phyloP scores from a whole-genome alignment of 1,139 yeast species.

The Kluyveromyces sp. region DNA sequence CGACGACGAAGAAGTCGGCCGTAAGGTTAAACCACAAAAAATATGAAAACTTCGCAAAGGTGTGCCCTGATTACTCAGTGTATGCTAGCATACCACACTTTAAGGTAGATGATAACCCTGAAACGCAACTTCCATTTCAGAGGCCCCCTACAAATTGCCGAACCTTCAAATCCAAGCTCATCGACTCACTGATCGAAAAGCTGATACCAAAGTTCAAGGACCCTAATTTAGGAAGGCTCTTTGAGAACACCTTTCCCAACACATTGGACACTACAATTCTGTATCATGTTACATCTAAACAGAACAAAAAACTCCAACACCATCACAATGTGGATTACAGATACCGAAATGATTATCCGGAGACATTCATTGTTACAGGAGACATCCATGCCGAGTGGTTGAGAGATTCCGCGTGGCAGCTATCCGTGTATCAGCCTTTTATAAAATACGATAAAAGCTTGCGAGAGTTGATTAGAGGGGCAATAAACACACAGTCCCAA shows the following conservation, averaged over 20 bases:
- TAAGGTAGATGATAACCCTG: conserved; percentile 37
- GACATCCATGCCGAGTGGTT: conserved; percentile 89
- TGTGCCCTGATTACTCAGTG: conserved; percentile 28
- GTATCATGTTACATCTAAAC: conserved; percentile 46
- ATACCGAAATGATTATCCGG: conserved; percentile 29
- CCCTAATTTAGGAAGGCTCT: conserved; percentile 62
- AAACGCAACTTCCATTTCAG: conserved; percentile 55
- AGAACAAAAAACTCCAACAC: conserved; percentile 8
- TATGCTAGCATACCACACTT: conserved; percentile 37
- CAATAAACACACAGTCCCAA: conserved; percentile 70
- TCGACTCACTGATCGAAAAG: conserved; percentile 55
- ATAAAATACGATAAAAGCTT: conserved; percentile 45
- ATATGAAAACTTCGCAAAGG: background rate
- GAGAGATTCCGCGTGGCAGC: conserved; percentile 78
- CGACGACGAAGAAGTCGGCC: background rate
- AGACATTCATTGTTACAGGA: conserved; percentile 77
- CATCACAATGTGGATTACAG: conserved; percentile 4
- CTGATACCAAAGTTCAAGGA: conserved; percentile 46
- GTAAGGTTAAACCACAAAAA: background rate
- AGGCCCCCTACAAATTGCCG: conserved; percentile 68
- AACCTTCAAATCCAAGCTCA: conserved; percentile 56
- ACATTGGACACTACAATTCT: conserved; percentile 81
- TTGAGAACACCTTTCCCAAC: conserved; percentile 82
- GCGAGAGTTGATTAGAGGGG: conserved; percentile 57
- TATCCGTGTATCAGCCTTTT: conserved; percentile 67